Evolutionary conservation across 192 early-diverging fungal genomes (phyloP), one percentile per base, ranked within the genome.

Genomic region (Radiomyces spectabilis): DNA sequence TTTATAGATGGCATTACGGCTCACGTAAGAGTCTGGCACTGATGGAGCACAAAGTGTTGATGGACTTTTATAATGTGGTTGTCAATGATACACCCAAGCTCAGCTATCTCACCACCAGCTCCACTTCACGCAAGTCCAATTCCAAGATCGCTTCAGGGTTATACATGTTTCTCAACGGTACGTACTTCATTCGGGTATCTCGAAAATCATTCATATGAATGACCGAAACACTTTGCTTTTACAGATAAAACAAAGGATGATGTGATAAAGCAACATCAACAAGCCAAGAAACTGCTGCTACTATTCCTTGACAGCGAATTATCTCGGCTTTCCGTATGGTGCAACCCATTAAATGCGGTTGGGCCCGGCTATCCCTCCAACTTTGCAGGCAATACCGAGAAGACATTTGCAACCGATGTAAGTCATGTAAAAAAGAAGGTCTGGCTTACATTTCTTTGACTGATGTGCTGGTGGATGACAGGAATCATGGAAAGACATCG

Each of bases 281-380:
- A 72, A 33, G 55, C 61, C 30, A 78, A 76, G 40, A 77, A 83
- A 22, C 55, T 97, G 22, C 59, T 99, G 27, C 63, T 92, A 13
- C 54, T 99, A 29, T 73, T 99, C 24, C 63, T 94, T 24, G 94
- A 95, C 51, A 89, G 85, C 55, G 96, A 99, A 61, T 63, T 97
- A 33, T 76, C 77, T 42, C 84, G 91, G 12, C 67, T 93, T 55
- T 75, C 81, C 18, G 81, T 88, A 1, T 99, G 96, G 96, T 71
- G 76, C 33, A 85, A 83, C 29, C 89, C 92, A 1, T 74, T 88
- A 5, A 83, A 82, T 53, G 40, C 47, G 10, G 51, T 39, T 21
- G 57, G 58, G n/a, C 50, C 31, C 10, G 71, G 64, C 13, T 50
- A 72, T 29, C 66, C 65, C 22, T 41, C 44, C 1, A 55, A 16